Conservation (phyloP, 345 rosid species). For the Pelargonium nanum region DNA sequence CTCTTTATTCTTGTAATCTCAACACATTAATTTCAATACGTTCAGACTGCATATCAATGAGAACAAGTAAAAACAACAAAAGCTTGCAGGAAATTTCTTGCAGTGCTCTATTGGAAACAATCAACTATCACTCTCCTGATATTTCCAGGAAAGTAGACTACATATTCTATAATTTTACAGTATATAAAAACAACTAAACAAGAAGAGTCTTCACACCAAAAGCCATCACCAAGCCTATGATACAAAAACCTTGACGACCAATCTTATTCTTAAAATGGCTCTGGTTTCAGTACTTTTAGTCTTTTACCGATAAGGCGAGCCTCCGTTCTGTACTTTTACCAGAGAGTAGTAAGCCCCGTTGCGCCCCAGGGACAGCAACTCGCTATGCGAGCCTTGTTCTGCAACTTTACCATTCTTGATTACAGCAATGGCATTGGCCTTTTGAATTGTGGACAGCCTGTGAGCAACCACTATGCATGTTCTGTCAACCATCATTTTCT, state of each 20-base stretch:
- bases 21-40: too few relatives aligned
- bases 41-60: too few relatives aligned
- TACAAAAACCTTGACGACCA: not conserved
- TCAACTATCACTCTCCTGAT: not conserved
- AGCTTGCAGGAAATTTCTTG: not conserved
- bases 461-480: constrained; percentile 49
- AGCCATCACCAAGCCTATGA: not conserved
- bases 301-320: constrained; percentile 21
- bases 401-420: constrained; percentile 41
- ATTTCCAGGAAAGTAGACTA: too few relatives aligned
- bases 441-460: constrained; percentile 50
- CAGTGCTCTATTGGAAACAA: not conserved
- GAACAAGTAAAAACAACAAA: not conserved
- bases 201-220: not conserved
- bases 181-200: too few relatives aligned
- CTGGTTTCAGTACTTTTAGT: too few relatives aligned
- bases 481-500: constrained; percentile 52
- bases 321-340: constrained; percentile 22
- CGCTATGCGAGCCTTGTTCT: constrained; percentile 47
- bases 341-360: constrained; percentile 36
- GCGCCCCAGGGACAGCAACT: constrained; percentile 33
- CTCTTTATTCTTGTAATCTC: too few relatives aligned
- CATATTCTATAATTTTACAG: not conserved
- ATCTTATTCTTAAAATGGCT: not conserved
- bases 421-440: constrained; percentile 41